Percentiles rank a stretch among this genome's conserved stretches.
phyloP scores from a whole-genome alignment of 805 yeast species.

The Saturnispora ahearnii region DNA sequence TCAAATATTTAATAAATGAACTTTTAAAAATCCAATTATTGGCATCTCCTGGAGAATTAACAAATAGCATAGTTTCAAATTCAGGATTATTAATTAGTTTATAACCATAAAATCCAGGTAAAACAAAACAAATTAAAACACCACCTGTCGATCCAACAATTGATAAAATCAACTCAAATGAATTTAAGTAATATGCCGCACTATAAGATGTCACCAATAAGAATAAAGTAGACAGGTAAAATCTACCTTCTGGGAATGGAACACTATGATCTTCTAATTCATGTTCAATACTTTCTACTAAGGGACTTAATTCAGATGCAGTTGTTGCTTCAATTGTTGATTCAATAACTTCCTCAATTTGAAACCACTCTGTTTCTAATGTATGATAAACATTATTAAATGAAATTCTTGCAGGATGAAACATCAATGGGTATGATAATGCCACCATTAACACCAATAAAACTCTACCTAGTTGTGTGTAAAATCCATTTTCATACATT shows the following conservation, averaged over 20 bases:
- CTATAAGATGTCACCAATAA: conserved; percentile 42
- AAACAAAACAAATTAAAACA: conserved; percentile 64
- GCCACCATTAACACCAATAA: conserved; percentile 64
- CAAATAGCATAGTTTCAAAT: conserved; percentile 11
- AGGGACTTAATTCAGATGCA: conserved; percentile 10
- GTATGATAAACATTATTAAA: conserved; percentile 47
- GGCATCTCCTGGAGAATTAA: conserved; percentile 20
- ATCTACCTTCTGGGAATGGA: conserved; percentile 39
- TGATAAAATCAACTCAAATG: conserved; percentile 61
- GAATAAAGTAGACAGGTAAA: conserved; percentile 38
- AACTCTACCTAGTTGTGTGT: conserved; percentile 46
- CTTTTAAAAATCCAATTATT: conserved; percentile 18
- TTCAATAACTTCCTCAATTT: background rate
- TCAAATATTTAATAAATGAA: conserved; percentile 12
- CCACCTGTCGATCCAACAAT: conserved; percentile 81
- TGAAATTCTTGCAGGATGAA: conserved; percentile 74
- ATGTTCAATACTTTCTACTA: conserved; percentile 1
- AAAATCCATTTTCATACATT: conserved; percentile 48
- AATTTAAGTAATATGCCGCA: conserved; percentile 48
- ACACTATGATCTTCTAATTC: conserved; percentile 29
- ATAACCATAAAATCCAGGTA: conserved; percentile 73
- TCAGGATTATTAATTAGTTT: conserved; percentile 33
- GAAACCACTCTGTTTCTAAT: conserved; percentile 3
- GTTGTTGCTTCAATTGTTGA: background rate
- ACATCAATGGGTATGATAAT: conserved; percentile 70